These are phyloP conservation scores for Helminthosporium solani DNA, from an alignment of 2,329 filamentous ascomycete genomes.

Conservation along the genomic window DNA sequence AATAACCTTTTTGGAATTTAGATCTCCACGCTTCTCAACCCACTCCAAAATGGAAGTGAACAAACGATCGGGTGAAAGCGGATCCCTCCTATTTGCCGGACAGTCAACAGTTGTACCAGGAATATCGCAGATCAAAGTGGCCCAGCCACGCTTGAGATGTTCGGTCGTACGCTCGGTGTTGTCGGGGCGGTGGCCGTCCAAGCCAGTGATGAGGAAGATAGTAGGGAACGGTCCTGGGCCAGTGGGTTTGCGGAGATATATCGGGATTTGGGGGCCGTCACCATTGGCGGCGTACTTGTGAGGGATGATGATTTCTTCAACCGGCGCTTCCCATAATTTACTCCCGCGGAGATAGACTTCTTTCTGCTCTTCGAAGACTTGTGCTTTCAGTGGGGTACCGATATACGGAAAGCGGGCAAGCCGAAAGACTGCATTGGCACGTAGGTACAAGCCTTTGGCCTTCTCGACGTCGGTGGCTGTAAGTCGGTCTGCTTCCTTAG, in stretches of 20 bases:
- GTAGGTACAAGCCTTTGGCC: constrained; percentile 64
- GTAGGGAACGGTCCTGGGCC: constrained; percentile 47
- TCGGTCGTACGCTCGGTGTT: constrained; percentile 48
- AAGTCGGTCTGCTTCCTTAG: constrained; percentile 53
- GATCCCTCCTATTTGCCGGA: constrained; percentile 51
- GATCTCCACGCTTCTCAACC: constrained; percentile 45
- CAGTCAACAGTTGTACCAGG: constrained; percentile 57
- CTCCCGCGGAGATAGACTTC: constrained; percentile 59
- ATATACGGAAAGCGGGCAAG: constrained; percentile 68
- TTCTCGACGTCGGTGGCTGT: constrained; percentile 50
- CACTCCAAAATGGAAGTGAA: constrained; percentile 56
- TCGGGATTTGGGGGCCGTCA: constrained; percentile 60
- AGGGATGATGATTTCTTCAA: constrained; percentile 61
- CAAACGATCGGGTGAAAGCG: constrained; percentile 52
- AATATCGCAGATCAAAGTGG: constrained; percentile 55
- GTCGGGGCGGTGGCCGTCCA: constrained; percentile 60
- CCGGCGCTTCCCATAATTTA: constrained; percentile 49
- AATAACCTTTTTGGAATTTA: constrained; percentile 51
- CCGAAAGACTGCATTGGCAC: constrained; percentile 69
- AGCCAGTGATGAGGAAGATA: constrained; percentile 57
- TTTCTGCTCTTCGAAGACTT: constrained; percentile 67
- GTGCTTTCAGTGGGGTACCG: constrained; percentile 52
- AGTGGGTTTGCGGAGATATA: constrained; percentile 63
- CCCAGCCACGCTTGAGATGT: constrained; percentile 51
- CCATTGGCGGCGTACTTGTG: constrained; percentile 53